Base-by-base conservation (phyloP, 345 rosid species). In the Zanthoxylum bungeanum region DNA sequence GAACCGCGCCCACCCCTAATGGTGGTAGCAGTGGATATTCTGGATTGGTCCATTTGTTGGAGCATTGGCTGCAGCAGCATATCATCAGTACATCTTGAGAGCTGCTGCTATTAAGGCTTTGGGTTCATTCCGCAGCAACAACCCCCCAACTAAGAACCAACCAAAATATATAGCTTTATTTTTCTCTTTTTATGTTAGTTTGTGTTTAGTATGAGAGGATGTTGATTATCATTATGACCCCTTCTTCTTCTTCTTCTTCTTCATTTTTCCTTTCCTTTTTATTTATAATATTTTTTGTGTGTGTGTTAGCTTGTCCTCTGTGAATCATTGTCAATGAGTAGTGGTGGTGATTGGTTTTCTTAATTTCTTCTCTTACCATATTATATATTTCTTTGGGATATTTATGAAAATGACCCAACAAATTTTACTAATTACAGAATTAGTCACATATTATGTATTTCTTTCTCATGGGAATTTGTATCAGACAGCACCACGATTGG, bases 41-140 rank as follows among this genome's bases (percentile, higher is more conserved):
- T 87, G 91, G 91, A 87, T 85, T 22, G 89, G 91, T 36, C 91
- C 88, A 0, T 78, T 87, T 8, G 76, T 78, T 9, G 91, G 91
- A 77, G 89, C 91, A n/a, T 73, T 85, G 4, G 89, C 84, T 25
- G 91, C 91, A 25, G 87, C 89, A 7, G 86, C 85, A 11, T 85
- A 87, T 73, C 85, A 85, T 68, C 89, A 85, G 69, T 85, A 80
- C 77, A 77, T 87, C 12, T 77, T 87, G 27, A 76, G 91, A 69
- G 91, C 87, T 7, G 85, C 82, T 22, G 89, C 87, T 14, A 78
- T 85, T 68, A 85, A 87, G 50, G 86, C 89, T 22, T 73, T 87
- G 76, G 87, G 89, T 65, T 87, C 89, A 68, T 87, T 85, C 86
- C 84, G 89, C 69, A 85, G 89, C 81, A 80, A 85, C 73, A n/a